Evolutionary conservation across 176 grass and related monocot genomes (phyloP), one percentile per base, ranked within the genome.

Genomic region (Neostapfia colusana): DNA sequence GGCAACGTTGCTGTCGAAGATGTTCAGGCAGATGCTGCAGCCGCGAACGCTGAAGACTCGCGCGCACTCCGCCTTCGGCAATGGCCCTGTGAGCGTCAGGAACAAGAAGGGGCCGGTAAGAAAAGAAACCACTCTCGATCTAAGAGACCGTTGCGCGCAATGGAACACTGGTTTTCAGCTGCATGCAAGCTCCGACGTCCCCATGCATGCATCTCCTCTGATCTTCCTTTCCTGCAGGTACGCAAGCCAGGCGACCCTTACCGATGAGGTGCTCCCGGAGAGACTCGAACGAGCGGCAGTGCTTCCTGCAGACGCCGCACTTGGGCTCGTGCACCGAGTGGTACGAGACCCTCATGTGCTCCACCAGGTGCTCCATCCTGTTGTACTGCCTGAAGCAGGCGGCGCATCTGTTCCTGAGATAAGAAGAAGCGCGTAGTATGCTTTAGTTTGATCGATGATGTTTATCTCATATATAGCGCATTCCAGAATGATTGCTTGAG

Each of bases 251-350:
- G 3, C 1, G 14, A 5, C 2, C 36, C 50, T 77, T 67, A 93
- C 93, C 93, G 42, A 97, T 97, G 70, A 97, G 90, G 77, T 97
- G 90, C 70, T 97, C 93, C 74, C 93, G 84, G 67, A 97, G 90
- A 0, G 93, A 97, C 64, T 97, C 93, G 45, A 91, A 91, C 35
- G 86, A 97, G 27, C 93, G 91, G 79, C 93, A 97, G 81, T 97
- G 93, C 74, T 97, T 97, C 46, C 79, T 20, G 78, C 90, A 97
- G 10, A 85, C 72, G 69, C 93, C 88, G 74, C 93, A 97, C 84
- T 67, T 93, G 67, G 90, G 86, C 79, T 97, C 93, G 24, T 97
- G 93, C 66, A 36, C 70, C 6, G 93, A 97, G 72, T 97, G 93
- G 78, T 83, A 97, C 12, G 90, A 93, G 28, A 90, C 83, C 76